phyloP scores from a whole-genome alignment of 208 protist genomes.

The Acanthamoeba triangularis region DNA sequence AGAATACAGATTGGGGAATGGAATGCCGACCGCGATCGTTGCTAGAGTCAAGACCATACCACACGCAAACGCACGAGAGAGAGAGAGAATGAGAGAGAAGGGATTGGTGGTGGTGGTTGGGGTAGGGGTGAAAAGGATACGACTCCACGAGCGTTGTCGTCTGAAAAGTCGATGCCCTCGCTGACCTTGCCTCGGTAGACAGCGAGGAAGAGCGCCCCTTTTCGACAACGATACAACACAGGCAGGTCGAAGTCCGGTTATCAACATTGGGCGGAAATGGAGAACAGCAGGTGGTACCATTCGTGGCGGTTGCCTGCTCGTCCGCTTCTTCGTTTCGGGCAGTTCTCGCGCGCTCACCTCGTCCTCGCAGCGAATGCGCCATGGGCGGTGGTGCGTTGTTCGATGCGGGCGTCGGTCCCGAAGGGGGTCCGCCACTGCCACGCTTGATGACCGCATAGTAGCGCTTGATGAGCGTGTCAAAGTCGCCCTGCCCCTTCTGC shows the following conservation, averaged over 20 bases:
- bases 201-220: constrained; percentile 95
- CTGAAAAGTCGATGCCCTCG: constrained; percentile 97
- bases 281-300: background rate
- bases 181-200: constrained; percentile 97
- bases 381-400: background rate
- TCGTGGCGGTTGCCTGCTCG: background rate
- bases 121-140: background rate
- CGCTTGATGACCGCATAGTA: constrained; percentile 57
- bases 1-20: constrained; percentile 83
- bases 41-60: background rate
- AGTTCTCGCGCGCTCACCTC: background rate
- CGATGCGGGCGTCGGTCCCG: background rate
- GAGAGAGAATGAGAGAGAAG: constrained; percentile 19
- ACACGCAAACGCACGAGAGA: background rate
- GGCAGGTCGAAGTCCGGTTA: background rate
- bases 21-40: constrained; percentile 77
- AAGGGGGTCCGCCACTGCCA: background rate
- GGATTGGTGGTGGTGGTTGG: background rate
- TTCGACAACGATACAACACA: background rate
- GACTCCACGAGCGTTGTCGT: constrained; percentile 95
- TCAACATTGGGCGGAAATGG: background rate
- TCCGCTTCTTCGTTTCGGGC: background rate
- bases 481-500: constrained; percentile 65
- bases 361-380: background rate
- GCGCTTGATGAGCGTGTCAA: constrained; percentile 58